Evolutionary conservation across 1,139 yeast species (phyloP), one percentile per base, ranked within the genome.

Genomic region (Sugiyamaella japonica): DNA sequence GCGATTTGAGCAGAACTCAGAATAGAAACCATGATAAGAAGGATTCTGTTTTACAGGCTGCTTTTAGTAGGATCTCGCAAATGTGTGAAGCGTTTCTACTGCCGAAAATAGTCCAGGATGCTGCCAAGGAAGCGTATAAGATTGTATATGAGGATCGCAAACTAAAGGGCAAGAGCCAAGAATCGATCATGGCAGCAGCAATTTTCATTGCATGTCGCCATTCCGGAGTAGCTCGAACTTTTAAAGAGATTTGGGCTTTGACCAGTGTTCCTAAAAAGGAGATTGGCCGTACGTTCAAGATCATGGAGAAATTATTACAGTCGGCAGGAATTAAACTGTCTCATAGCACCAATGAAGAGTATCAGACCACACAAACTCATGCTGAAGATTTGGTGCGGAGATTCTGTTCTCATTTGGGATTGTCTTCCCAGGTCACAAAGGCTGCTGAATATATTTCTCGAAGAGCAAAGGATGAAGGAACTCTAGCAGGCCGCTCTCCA

Each of bases 51-150:
- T 77, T 93, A 53, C 89, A 90, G 57, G 83, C 93, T 0, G 98
- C 98, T 0, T 93, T 87, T 73, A 85, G 95, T 32, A 88, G 86
- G 69, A 90, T 93, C 38, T 84, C 97, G 1, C 96, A 90, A 74
- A 87, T 93, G 89, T 93, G 98, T 71, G 99, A 93, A 68, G 98
- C 97, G 13, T 95, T 89, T 63, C 95, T 90, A 69, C 75, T 93
- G 56, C 98, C 99, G 2, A 86, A 87, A 67, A 89, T 93, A 60
- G 98, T 93, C 8, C 97, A 90, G 69, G 99, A 93, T 72, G 95
- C 96, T 61, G 97, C 98, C 32, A 93, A 93, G 69, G 98, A 93
- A 72, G 97, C 95, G 25, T 93, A 88, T 71, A 91, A 91, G 69
- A 75, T 91, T 59, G 96, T 95, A 20, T 84, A 89, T 66, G 98